These are phyloP conservation scores for Kondoa subrosea DNA, from an alignment of 768 basidiomycete species.

Conservation along the genomic window DNA sequence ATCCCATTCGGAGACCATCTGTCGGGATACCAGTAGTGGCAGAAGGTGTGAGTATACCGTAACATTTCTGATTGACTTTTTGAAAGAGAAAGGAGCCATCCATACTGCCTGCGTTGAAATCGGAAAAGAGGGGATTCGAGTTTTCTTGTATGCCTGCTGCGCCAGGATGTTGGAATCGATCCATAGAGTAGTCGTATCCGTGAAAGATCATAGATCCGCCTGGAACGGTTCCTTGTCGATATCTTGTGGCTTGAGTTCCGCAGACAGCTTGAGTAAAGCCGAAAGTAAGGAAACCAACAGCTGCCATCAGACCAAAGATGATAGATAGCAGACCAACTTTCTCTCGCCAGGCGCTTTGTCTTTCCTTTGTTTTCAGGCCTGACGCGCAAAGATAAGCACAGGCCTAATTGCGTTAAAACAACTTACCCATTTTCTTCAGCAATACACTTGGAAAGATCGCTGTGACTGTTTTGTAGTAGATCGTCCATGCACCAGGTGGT, in stretches of 20 bases:
- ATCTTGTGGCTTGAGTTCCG: conserved; percentile 67
- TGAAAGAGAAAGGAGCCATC: conserved; percentile 94
- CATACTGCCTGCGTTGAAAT: conserved; percentile 65
- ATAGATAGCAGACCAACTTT: conserved; percentile 83
- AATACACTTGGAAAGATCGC: conserved; percentile 63
- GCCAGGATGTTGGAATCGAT: conserved; percentile 64
- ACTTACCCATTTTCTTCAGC: conserved; percentile 60
- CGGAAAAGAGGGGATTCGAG: conserved; percentile 65
- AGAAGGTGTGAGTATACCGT: conserved; percentile 55
- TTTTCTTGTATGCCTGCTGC: conserved; percentile 57
- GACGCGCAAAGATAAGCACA: neutral
- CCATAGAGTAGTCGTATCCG: conserved; percentile 82
- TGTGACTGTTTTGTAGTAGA: conserved; percentile 75
- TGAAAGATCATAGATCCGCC: conserved; percentile 77
- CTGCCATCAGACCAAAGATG: conserved; percentile 68
- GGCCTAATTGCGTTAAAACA: neutral
- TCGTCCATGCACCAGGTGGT: conserved; percentile 87
- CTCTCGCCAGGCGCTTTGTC: conserved; percentile 93
- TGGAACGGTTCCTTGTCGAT: conserved; percentile 58
- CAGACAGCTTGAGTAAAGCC: conserved; percentile 92
- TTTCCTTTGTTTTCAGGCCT: conserved; percentile 81
- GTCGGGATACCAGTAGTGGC: conserved; percentile 50
- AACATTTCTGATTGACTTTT: conserved; percentile 67
- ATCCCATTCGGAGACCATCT: conserved; percentile 50
- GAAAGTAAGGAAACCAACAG: conserved; percentile 93